phyloP scores from a whole-genome alignment of 805 yeast genomes.

The Lipomyces yamanashiensis region DNA sequence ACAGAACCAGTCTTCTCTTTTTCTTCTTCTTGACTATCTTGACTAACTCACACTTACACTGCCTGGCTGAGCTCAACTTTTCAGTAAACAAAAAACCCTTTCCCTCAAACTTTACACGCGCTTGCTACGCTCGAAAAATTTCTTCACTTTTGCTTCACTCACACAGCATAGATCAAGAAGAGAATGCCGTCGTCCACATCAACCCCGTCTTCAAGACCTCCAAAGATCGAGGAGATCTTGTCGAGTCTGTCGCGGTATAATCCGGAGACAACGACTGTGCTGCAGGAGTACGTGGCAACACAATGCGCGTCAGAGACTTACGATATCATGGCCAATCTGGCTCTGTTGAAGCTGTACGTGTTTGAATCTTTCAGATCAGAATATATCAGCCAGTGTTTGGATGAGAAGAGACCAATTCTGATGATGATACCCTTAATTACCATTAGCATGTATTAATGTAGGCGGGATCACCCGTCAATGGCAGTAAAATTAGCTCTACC shows the following conservation, averaged over 20 bases:
- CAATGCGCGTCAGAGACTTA: constrained; percentile 47
- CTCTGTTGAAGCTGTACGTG: constrained; percentile 50
- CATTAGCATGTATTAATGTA: constrained; percentile 36
- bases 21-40: no score
- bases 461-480: constrained; percentile 32
- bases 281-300: constrained; percentile 52
- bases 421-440: constrained; percentile 31
- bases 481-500: constrained; percentile 37
- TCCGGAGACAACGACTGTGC: constrained; percentile 49
- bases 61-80: no score
- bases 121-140: neutral
- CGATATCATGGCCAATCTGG: constrained; percentile 53
- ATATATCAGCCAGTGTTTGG: neutral
- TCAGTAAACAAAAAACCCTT: neutral
- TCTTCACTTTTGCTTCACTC: constrained; percentile 1
- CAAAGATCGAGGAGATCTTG: constrained; percentile 48
- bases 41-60: no score
- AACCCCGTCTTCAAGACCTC: constrained; percentile 50
- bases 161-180: neutral
- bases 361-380: neutral
- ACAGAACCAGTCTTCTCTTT: no score
- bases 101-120: neutral
- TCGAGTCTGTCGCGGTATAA: constrained; percentile 53
- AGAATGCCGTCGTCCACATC: constrained; percentile 21
- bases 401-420: neutral